phyloP scores from a whole-genome alignment of 83 land plant species.

The Picea abies region DNA sequence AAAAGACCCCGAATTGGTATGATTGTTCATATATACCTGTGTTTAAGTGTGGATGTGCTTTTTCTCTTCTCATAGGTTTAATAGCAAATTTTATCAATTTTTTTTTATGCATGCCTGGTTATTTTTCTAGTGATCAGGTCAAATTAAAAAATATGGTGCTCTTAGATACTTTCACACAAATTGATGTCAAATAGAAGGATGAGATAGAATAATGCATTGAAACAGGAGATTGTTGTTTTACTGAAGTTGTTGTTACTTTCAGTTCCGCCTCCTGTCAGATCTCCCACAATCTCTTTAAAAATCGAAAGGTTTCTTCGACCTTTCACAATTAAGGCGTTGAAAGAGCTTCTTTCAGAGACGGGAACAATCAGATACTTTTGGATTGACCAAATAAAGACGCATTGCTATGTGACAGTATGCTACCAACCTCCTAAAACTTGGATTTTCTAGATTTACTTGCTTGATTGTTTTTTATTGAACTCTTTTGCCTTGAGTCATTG shows the following conservation, averaged over 20 bases:
- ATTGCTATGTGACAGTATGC: slow-evolving; percentile 53
- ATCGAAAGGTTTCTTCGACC: slow-evolving; percentile 57
- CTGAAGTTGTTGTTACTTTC: slow-evolving; percentile 2
- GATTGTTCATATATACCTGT: not conserved
- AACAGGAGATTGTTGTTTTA: not conserved
- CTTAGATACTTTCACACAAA: not conserved
- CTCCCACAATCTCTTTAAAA: slow-evolving; percentile 39
- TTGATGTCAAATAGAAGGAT: too few species aligned
- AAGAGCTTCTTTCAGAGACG: slow-evolving; percentile 44
- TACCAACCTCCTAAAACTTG: not conserved
- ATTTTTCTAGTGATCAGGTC: not conserved
- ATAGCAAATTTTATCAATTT: too few species aligned
- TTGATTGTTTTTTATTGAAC: not conserved
- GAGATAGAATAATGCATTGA: not conserved
- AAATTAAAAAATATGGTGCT: slow-evolving; percentile 1
- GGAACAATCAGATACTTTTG: slow-evolving; percentile 36
- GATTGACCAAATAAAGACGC: slow-evolving; percentile 67
- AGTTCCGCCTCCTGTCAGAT: slow-evolving; percentile 42
- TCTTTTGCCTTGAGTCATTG: not conserved
- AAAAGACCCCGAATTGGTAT: slow-evolving; percentile 19
- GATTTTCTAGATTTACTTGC: not conserved
- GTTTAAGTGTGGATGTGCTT: not conserved
- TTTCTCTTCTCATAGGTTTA: not conserved
- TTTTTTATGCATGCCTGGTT: not conserved
- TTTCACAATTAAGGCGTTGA: slow-evolving; percentile 52